Evolutionary conservation across 2,329 filamentous ascomycete species (phyloP), one percentile per base, ranked within the genome.

Genomic region (Sporothrix sp.): DNA sequence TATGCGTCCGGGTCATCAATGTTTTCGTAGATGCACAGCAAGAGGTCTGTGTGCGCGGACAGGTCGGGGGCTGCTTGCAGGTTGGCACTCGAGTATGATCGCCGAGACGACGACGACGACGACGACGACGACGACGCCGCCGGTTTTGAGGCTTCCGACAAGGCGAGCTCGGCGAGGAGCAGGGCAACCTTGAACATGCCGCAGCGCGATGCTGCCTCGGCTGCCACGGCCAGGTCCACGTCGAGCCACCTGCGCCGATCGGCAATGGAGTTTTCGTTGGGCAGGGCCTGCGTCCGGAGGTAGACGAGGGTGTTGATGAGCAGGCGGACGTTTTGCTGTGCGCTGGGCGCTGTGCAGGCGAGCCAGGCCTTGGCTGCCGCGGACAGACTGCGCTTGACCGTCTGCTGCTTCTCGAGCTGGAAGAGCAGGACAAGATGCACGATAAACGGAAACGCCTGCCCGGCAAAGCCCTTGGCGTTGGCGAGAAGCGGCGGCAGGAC

Each of bases 1-100:
- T 95, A 98, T 1, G 89, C 84, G 64, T 99, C 93, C 2, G 90
- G 91, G 60, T 99, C 94, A 61, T 96, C 90, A 42, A 98, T 85
- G 54, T 87, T 91, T 62, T 87, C 85, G 63, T 93, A 98, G 3
- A 98, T 90, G 1, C 78, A 72, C 39, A 95, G 74, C 11, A 97
- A 71, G 1, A 94, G 73, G 27, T 86, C 79, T 3, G 78, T 74
- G 7, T 86, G 77, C 23, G 81, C 69, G 42, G 71, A 62, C 57
- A 47, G 20, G 3, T 65, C 63, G 1, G 56, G 39, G 1, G n/a
- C n/a, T 75, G 68, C 57, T 45, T 52, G n/a, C 3, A 32, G 16
- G 4, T 70, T 72, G 43, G 72, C 61, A 3, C 71, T 68, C 2
- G 84, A 88, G 8, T n/a, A n/a, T n/a, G 85, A 84, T 45, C 86